Base-by-base conservation (phyloP, 2,329 filamentous ascomycete species). In the Fusarium buxicola region DNA sequence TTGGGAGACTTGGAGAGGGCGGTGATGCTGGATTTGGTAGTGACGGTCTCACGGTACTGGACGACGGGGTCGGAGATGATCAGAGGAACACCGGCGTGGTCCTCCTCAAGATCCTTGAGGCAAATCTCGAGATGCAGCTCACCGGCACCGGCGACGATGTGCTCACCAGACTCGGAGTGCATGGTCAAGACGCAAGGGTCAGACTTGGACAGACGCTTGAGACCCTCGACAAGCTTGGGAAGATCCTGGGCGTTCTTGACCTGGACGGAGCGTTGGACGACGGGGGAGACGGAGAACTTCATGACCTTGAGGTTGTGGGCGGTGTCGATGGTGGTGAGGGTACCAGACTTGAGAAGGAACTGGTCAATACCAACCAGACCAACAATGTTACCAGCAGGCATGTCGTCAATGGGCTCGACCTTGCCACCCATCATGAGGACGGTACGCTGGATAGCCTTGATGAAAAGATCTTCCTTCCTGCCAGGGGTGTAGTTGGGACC, bases 301-400 rank as follows among this genome's bases (percentile, higher is more conserved):
- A 99, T 99, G 84, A 99, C 95, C 91, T 98, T 98, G 77, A 99
- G 85, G 90, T 99, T 99, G 91, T 99, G 95, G 79, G 95, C 94
- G 70, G 92, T 96, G 73, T 99, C 95, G 78, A 87, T 89, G 79
- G 94, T 98, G 83, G 94, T 97, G 75, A 99, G 91, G 76, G 95
- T 99, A 91, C 95, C 95, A 80, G 95, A 98, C 91, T 99, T 99
- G 86, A 99, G 93, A 87, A 99, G 87, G 92, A 98, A 99, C 89
- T 99, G 95, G 81, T 99, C 95, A 74, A 99, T 92, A 90, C 95
- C 95, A 78, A 99, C 95, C 76, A 99, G 88, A 88, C 95, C 95
- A 76, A 97, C 90, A 86, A 99, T 98, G 91, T 99, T 99, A 89
- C 95, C 95, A 72, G 95, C 94, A 74, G 95, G 95, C 80, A 98